Conservation (phyloP, 2,329 filamentous ascomycete genomes). For the Colletotrichum euphorbiae region DNA sequence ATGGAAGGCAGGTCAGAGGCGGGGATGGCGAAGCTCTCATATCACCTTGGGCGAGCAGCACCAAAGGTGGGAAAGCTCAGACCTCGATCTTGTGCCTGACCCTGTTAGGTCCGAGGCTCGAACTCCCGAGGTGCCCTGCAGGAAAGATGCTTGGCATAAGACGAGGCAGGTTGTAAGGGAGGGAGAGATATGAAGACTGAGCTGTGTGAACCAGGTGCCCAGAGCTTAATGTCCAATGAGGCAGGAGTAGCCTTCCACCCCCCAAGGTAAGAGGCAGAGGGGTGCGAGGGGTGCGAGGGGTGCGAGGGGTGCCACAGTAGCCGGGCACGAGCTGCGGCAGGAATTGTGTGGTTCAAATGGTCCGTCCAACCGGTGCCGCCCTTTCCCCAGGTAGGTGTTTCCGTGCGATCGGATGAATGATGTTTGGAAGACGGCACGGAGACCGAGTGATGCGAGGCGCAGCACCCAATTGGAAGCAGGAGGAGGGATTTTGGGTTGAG, state of each 20-base stretch:
- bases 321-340: conserved; percentile 1
- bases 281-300: background rate
- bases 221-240: background rate
- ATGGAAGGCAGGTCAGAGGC: background rate
- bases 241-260: no score
- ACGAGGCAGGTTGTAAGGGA: conserved; percentile 2
- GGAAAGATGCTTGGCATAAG: conserved; percentile 7
- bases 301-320: background rate
- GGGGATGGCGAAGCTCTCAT: conserved; percentile 16
- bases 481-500: background rate
- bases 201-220: background rate
- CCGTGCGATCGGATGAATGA: conserved; percentile 3
- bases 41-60: conserved; percentile 1
- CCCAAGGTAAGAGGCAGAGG: background rate
- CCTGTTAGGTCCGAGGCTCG: conserved; percentile 1
- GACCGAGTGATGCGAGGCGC: conserved; percentile 36
- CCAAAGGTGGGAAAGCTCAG: conserved; percentile 5
- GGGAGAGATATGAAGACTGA: background rate
- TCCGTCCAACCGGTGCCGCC: conserved; percentile 5
- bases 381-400: conserved; percentile 16
- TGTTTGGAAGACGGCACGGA: conserved; percentile 35
- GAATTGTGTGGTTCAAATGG: background rate
- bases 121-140: conserved; percentile 19
- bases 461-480: conserved; percentile 20
- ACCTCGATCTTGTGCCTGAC: conserved; percentile 10